Base-by-base conservation (phyloP, 2,329 filamentous ascomycete species). In the Claviceps arundinis region DNA sequence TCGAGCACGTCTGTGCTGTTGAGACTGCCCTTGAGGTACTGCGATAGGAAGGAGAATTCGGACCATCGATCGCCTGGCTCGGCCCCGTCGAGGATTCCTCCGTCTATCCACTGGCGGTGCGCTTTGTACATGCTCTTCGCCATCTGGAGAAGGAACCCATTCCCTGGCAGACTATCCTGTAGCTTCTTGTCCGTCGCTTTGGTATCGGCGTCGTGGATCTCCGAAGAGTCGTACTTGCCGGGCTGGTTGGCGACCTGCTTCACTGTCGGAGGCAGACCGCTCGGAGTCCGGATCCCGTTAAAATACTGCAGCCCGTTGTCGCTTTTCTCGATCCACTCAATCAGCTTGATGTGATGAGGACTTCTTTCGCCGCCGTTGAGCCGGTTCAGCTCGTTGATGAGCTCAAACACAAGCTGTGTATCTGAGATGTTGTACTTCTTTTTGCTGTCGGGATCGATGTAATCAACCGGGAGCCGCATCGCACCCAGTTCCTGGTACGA, bases 401-500 rank as follows among this genome's bases (percentile, higher is more conserved):
- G 70, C 60, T 84, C 78, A 62, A 83, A 84, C 0, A 84, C 78
- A 61, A 85, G 71, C 55, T 78, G 73, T 59, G 84, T 80, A 57
- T 85, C 82, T 8, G 75, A 73, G 56, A 84, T 79, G 54, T 80
- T 73, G 56, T 69, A 67, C 0, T 76, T 82, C 58, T 81, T 80
- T 4, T 47, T 47, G n/a, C 70, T 72, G 19, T 69, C 68, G 3
- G 73, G 71, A 30, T 73, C 71, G 2, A 72, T 61, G 56, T 77
- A 73, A 2, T 70, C 72, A 16, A 76, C 69, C 0, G 82, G 81
- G 56, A 85, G 80, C 2, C 81, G 69, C 80, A 85, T 84, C 0
- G 80, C 78, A 0, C 82, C 82, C 77, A 74, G 74, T 60, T 84
- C 82, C 58, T 84, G 80, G 61, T 85, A 85, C 19, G 81, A 80